These are phyloP conservation scores for Podosphaera aphanis DNA, from an alignment of 2,329 filamentous ascomycete species.

Conservation along the genomic window DNA sequence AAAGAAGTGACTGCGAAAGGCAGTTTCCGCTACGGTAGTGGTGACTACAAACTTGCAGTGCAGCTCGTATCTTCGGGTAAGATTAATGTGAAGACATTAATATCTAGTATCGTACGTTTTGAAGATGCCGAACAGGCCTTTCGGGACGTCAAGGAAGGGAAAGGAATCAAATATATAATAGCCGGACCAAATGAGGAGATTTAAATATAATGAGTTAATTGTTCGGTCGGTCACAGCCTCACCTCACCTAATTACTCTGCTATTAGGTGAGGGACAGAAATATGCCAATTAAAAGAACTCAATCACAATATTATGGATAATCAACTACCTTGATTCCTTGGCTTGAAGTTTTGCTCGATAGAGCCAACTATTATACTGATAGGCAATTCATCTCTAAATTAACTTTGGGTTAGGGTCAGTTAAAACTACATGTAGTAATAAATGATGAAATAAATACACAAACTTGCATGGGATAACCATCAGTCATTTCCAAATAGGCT, in stretches of 20 bases:
- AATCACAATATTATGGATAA: not conserved
- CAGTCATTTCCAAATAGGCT: too few relatives aligned
- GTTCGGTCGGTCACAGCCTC: too few relatives aligned
- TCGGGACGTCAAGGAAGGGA: conserved; percentile 60
- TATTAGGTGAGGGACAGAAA: too few relatives aligned
- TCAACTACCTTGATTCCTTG: not conserved
- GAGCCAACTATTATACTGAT: not conserved
- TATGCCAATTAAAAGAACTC: too few relatives aligned
- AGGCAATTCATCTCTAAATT: not conserved
- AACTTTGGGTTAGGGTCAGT: not conserved
- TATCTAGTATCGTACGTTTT: conserved; percentile 59
- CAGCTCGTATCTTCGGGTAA: conserved; percentile 49
- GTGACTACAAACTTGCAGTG: conserved; percentile 60
- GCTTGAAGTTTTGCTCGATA: not conserved
- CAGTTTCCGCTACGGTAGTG: conserved; percentile 70
- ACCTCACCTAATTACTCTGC: too few relatives aligned
- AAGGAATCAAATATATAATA: conserved; percentile 50
- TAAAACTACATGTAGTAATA: too few relatives aligned
- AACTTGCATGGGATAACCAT: too few relatives aligned
- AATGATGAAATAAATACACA: too few relatives aligned
- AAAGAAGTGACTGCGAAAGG: conserved; percentile 78
- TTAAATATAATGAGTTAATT: not conserved
- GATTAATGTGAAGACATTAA: conserved; percentile 61
- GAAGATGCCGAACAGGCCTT: conserved; percentile 69
- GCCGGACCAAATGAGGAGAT: conserved; percentile 30